phyloP scores from a whole-genome alignment of 139 green algal genomes.

The Coelastrella sp. region DNA sequence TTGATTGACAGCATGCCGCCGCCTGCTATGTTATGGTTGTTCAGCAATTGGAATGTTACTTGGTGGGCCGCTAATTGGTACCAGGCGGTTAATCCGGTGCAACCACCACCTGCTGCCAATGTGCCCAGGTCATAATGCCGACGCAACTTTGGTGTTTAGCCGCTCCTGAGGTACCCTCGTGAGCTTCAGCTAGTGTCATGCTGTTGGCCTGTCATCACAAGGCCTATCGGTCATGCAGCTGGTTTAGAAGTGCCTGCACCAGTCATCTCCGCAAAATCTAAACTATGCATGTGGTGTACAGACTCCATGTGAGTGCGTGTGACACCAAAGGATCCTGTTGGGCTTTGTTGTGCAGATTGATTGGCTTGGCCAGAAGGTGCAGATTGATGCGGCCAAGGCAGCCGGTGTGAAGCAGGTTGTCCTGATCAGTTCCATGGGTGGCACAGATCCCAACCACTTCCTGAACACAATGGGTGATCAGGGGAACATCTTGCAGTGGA shows the following conservation, averaged over 20 bases:
- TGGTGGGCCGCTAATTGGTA: too few species aligned
- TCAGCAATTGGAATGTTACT: too few species aligned
- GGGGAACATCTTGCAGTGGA: constrained; percentile 90
- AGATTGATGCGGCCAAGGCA: constrained; percentile 85
- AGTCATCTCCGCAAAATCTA: too few species aligned
- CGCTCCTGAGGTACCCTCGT: background rate
- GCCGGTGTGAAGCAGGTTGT: constrained; percentile 76
- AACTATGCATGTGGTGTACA: too few species aligned
- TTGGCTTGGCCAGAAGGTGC: constrained; percentile 87
- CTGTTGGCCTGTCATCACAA: background rate
- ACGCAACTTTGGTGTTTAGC: background rate
- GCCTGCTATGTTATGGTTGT: too few species aligned
- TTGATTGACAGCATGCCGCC: too few species aligned
- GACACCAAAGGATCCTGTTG: background rate
- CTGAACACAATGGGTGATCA: constrained; percentile 75
- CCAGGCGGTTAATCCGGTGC: too few species aligned
- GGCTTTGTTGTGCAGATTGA: constrained; percentile 71
- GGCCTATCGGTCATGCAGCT: too few species aligned
- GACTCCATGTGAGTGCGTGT: background rate
- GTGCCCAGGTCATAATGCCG: too few species aligned
- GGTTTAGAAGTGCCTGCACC: too few species aligned
- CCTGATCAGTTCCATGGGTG: constrained; percentile 82
- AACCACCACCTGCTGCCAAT: too few species aligned
- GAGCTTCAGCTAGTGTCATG: background rate
- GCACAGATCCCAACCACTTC: constrained; percentile 73